Evolutionary conservation across 2,329 filamentous ascomycete genomes (phyloP), one percentile per base, ranked within the genome.

Genomic region (Colletotrichum siamense): DNA sequence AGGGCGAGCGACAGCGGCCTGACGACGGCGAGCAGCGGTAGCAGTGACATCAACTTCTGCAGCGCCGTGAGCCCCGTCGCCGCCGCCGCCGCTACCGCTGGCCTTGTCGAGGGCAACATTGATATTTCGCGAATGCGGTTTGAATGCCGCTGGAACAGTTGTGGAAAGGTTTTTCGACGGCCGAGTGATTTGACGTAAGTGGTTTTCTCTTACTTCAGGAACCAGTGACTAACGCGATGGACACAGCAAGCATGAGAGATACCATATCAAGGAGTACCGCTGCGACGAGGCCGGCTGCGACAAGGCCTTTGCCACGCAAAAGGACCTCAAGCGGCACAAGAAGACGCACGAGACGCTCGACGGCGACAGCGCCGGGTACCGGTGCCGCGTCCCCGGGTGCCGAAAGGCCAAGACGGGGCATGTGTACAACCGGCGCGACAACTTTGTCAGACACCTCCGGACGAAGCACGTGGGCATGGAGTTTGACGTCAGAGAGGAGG

Each of bases 401-500:
- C 77, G 76, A 24, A 81, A 81, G 73, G 78, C 79, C 62, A 73
- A 75, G 72, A 79, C 71, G 39, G 77, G 78, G 8, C 79, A 81
- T 69, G 77, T 81, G 30, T 81, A 81, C 67, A 81, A 81, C 69
- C 79, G 80, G 16, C 77, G 78, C 26, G 80, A 81, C 75, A 81
- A 81, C 78, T 81, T 81, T 62, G 66, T 79, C 32, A 71, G 80
- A 13, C 80, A 81, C 69, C 74, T 81, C 28, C 74, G 78, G 63
- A 81, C 78, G 44, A 78, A 78, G 64, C 80, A 81, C 69, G 67
- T 69, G 52, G 75, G 73, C 10, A 73, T 78, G 62, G 69, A 77
- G 8, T 62, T 77, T n/a, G 69, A 78, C 22, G 62, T 67, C 15
- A 66, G 68, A 44, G 76, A 76, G 59, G 74, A 74, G n/a, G 68